These are phyloP conservation scores for Rhododendron ovatum DNA, from an alignment of 148 eudicot genomes.

Conservation along the genomic window DNA sequence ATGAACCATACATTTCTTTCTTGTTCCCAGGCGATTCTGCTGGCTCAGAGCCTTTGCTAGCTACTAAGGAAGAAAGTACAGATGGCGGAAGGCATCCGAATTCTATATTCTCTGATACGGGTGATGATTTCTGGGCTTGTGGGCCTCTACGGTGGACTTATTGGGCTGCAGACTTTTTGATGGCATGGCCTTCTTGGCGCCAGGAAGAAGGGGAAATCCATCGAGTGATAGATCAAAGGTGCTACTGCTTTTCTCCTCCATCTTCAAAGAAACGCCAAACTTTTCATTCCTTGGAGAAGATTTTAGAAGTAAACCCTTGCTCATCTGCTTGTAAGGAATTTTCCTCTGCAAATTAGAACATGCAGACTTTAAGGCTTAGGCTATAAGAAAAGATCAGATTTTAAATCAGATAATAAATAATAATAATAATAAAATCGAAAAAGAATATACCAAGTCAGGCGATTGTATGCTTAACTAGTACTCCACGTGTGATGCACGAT, in stretches of 20 bases:
- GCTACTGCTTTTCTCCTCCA: constrained; percentile 1
- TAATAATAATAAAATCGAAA: neutral
- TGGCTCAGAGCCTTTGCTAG: neutral
- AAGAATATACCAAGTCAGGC: constrained; percentile 21
- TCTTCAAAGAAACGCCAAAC: neutral
- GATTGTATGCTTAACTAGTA: constrained; percentile 7
- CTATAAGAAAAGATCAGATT: neutral
- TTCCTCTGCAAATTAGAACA: neutral
- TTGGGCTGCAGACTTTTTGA: neutral
- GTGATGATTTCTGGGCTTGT: too few relatives aligned
- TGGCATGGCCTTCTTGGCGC: constrained; percentile 19
- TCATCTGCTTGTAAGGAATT: neutral
- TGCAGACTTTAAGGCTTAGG: neutral
- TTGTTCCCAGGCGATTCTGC: constrained; percentile 12
- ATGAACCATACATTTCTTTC: constrained; percentile 23
- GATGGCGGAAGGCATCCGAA: neutral
- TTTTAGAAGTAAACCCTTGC: neutral
- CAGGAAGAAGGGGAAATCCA: constrained; percentile 32
- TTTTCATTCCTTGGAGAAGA: neutral
- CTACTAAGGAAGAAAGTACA: neutral
- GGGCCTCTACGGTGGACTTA: too few relatives aligned
- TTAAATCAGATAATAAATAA: neutral
- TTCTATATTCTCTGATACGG: constrained; percentile 20
- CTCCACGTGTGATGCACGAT: too few relatives aligned
- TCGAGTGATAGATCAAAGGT: constrained; percentile 16